These are phyloP conservation scores for Ophiostoma pallidulum DNA, from an alignment of 2,329 filamentous ascomycete species.

Conservation along the genomic window DNA sequence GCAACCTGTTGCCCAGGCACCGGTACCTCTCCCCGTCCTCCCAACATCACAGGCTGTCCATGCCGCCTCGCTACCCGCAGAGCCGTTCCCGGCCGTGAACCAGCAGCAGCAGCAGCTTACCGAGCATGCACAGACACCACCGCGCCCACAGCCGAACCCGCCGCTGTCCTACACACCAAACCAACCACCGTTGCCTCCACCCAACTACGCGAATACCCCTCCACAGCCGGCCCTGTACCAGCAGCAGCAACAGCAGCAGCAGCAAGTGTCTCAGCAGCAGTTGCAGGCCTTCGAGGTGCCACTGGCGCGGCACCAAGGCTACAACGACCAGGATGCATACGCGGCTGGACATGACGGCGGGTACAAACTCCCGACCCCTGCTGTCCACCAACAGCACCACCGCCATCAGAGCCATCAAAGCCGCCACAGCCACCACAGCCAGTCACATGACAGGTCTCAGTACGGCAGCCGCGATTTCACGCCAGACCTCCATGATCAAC, in stretches of 20 bases:
- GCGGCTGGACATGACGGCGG: conserved; percentile 25
- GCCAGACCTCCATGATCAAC: neutral
- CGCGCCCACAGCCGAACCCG: conserved; percentile 35
- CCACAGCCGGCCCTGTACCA: conserved; percentile 4
- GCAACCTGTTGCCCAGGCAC: conserved; percentile 32
- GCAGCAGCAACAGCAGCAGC: conserved; percentile 1
- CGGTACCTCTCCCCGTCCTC: conserved; percentile 22
- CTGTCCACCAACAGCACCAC: conserved; percentile 7
- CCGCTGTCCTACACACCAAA: conserved; percentile 34
- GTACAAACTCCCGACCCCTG: conserved; percentile 38
- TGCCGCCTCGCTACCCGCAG: neutral
- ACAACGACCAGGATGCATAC: conserved; percentile 10
- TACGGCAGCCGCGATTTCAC: conserved; percentile 5
- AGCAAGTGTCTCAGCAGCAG: neutral
- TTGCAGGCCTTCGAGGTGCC: neutral
- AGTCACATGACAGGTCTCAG: conserved; percentile 8
- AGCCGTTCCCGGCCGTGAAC: conserved; percentile 31
- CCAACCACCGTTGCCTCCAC: conserved; percentile 26
- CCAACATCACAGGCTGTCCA: neutral
- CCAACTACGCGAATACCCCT: conserved; percentile 6
- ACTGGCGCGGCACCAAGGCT: conserved; percentile 4
- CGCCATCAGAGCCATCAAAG: conserved; percentile 2
- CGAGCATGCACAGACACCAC: conserved; percentile 17
- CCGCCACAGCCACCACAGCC: conserved; percentile 10
- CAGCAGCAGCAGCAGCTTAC: conserved; percentile 28